Evolutionary conservation across 1,139 yeast genomes (phyloP).

Genomic region (Wickerhamiella infanticola): DNA sequence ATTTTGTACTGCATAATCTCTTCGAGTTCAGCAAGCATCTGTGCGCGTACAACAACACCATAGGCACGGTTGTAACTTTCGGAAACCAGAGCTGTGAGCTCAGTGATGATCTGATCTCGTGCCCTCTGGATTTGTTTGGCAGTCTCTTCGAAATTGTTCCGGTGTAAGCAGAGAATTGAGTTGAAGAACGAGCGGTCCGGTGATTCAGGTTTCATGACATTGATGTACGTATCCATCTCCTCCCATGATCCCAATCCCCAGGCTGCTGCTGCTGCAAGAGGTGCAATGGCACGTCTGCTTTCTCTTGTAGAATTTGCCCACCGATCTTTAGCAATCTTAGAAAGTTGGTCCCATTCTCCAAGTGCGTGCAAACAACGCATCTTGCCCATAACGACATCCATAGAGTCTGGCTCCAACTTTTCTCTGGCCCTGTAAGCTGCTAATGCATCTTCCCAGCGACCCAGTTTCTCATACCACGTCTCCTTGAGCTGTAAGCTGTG

Average conservation of each 20-base stretch:
- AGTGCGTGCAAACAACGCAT: constrained; percentile 95
- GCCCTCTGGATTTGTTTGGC: constrained; percentile 65
- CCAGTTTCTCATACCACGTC: constrained; percentile 94
- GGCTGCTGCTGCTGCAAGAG: constrained; percentile 96
- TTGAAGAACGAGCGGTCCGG: constrained; percentile 92
- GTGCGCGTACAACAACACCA: constrained; percentile 90
- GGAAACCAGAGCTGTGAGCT: constrained; percentile 83
- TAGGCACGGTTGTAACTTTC: constrained; percentile 96
- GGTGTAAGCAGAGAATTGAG: constrained; percentile 73
- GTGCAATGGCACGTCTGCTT: constrained; percentile 76
- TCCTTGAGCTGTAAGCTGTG: constrained; percentile 87
- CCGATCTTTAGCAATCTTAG: constrained; percentile 70
- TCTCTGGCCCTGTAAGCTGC: constrained; percentile 61
- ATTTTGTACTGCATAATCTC: constrained; percentile 84
- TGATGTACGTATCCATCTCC: constrained; percentile 78
- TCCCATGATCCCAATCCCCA: constrained; percentile 99
- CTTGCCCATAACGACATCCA: constrained; percentile 87
- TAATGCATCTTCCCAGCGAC: constrained; percentile 96
- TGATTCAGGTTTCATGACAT: constrained; percentile 79
- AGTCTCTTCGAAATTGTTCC: constrained; percentile 77
- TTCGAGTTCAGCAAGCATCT: constrained; percentile 91
- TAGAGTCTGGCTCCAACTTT: constrained; percentile 31
- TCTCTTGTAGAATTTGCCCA: constrained; percentile 69
- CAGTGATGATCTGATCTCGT: constrained; percentile 79
- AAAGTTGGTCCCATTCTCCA: constrained; percentile 94